Conservation (phyloP, 768 basidiomycete species). For the Cystofilobasidium macerans region DNA sequence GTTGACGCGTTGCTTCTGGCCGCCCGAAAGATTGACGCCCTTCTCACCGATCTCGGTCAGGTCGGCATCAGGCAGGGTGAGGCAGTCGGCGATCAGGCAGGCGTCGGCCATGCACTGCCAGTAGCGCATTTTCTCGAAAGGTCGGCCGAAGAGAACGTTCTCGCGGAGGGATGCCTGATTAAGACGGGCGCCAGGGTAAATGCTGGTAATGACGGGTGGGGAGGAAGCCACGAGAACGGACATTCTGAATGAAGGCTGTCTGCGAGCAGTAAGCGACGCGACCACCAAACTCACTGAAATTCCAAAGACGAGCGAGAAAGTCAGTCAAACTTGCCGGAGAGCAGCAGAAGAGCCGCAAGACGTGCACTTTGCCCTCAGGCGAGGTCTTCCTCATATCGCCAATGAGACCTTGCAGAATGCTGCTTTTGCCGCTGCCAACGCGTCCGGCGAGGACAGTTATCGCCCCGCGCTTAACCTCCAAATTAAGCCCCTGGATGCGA, state of each 20-base stretch:
- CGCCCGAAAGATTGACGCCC: conserved; percentile 73
- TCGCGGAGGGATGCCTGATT: neutral
- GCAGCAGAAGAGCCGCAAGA: conserved; percentile 33
- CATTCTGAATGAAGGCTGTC: conserved; percentile 81
- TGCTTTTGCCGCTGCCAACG: conserved; percentile 56
- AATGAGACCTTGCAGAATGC: conserved; percentile 50
- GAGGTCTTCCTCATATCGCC: conserved; percentile 66
- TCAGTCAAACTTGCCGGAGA: too few species aligned
- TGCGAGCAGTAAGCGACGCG: conserved; percentile 71
- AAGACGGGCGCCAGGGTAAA: neutral
- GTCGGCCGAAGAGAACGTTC: conserved; percentile 63
- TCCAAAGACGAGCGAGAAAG: too few species aligned
- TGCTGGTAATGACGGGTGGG: conserved; percentile 47
- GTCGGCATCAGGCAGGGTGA: conserved; percentile 61
- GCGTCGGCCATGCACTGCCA: conserved; percentile 69
- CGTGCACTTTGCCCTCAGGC: conserved; percentile 54
- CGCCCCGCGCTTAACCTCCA: conserved; percentile 63
- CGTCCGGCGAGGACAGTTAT: conserved; percentile 75
- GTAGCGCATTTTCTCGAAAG: conserved; percentile 68
- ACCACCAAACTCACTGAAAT: conserved; percentile 47
- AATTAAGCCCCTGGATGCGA: conserved; percentile 52
- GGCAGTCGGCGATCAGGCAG: conserved; percentile 67
- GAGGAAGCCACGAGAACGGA: neutral
- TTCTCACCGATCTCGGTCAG: conserved; percentile 51
- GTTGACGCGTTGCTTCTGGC: conserved; percentile 68